These are phyloP conservation scores for Neodidymelliopsis sp. DNA, from an alignment of 2,329 filamentous ascomycete genomes.

Conservation along the genomic window DNA sequence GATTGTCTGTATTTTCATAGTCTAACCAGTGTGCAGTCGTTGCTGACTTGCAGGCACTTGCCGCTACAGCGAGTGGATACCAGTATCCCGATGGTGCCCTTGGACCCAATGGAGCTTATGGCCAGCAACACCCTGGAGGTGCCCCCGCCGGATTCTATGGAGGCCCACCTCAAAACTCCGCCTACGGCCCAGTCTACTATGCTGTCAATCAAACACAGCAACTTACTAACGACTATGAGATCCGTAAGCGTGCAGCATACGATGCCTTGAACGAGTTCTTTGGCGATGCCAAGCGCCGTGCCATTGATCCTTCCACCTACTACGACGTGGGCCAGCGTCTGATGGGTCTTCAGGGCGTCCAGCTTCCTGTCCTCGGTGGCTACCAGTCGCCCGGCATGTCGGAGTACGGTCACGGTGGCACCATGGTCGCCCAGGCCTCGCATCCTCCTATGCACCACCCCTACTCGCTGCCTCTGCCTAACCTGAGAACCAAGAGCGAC, in stretches of 20 bases:
- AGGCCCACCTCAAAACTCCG: constrained; percentile 60
- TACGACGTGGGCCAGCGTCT: constrained; percentile 89
- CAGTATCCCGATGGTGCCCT: constrained; percentile 54
- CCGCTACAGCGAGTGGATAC: constrained; percentile 58
- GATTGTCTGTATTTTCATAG: constrained; percentile 28
- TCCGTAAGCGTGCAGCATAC: constrained; percentile 78
- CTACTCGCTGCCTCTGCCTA: constrained; percentile 89
- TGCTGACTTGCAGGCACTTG: constrained; percentile 58
- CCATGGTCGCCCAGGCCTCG: constrained; percentile 60
- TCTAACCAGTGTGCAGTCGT: constrained; percentile 51
- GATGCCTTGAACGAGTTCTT: constrained; percentile 95
- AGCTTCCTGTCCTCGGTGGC: constrained; percentile 54
- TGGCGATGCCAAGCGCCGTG: constrained; percentile 87
- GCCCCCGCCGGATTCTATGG: constrained; percentile 60
- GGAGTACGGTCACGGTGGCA: constrained; percentile 63
- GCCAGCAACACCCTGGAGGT: constrained; percentile 61
- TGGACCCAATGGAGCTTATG: constrained; percentile 46
- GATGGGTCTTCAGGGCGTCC: constrained; percentile 77
- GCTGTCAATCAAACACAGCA: constrained; percentile 72
- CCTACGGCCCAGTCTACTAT: constrained; percentile 79
- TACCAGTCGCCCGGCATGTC: constrained; percentile 52
- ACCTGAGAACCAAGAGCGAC: constrained; percentile 91
- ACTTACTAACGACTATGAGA: constrained; percentile 72
- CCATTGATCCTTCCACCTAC: constrained; percentile 90
- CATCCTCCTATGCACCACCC: constrained; percentile 75